Evolutionary conservation across 106 monocot species (phyloP).

Genomic region (Agapanthus africanus): DNA sequence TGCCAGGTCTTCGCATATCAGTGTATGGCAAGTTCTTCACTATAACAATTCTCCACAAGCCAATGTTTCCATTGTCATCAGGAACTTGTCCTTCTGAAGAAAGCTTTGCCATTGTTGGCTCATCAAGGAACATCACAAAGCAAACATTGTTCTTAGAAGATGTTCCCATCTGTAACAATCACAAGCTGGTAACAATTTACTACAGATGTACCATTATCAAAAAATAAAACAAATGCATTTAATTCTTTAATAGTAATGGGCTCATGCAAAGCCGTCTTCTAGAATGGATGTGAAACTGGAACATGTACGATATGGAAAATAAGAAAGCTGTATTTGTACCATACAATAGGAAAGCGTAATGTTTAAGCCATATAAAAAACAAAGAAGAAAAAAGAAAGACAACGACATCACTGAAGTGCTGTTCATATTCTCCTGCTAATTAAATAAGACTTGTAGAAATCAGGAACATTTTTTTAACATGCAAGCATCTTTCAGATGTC

Average conservation of each 20-base stretch:
- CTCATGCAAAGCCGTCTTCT: not conserved
- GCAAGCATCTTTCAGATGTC: not conserved
- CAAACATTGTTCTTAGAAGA: conserved; percentile 83
- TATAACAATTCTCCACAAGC: conserved; percentile 72
- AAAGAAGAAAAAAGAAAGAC: not conserved
- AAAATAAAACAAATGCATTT: not conserved
- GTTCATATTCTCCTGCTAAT: not conserved
- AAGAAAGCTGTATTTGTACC: not conserved
- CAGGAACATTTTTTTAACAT: not conserved
- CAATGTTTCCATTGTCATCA: conserved; percentile 67
- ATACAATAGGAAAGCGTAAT: too few relatives aligned
- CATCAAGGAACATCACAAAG: conserved; percentile 92
- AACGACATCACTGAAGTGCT: not conserved
- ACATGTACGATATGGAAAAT: not conserved
- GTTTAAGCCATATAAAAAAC: too few relatives aligned
- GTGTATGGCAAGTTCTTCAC: conserved; percentile 75
- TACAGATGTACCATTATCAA: not conserved
- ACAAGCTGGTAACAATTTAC: conserved; percentile 12
- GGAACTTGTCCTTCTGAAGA: conserved; percentile 72
- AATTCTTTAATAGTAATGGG: not conserved
- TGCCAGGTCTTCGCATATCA: conserved; percentile 78
- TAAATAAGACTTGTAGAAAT: not conserved
- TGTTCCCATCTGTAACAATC: conserved; percentile 58
- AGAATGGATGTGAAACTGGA: not conserved
- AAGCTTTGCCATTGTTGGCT: conserved; percentile 56